phyloP scores from a whole-genome alignment of 306 rosid species.

The Pyrus pyrifolia region DNA sequence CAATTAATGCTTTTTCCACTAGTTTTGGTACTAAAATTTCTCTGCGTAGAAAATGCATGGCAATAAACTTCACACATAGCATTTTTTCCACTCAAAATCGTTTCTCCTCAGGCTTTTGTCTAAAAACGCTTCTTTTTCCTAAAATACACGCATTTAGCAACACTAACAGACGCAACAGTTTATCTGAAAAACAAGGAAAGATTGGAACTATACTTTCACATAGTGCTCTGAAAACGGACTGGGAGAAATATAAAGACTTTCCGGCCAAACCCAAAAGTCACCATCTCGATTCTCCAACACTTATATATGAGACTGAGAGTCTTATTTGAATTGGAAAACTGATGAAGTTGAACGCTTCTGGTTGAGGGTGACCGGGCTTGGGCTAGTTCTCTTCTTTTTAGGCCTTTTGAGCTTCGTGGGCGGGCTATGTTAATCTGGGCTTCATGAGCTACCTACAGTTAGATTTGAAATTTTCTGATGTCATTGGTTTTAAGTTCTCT shows the following conservation, averaged over 20 bases:
- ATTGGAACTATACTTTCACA: not conserved
- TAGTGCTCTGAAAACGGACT: not conserved
- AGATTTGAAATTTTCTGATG: not conserved
- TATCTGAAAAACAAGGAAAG: not conserved
- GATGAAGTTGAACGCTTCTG: not conserved
- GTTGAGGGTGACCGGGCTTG: not conserved
- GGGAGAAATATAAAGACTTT: not conserved
- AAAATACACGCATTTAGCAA: no score
- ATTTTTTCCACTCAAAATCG: not conserved
- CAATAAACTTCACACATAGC: slow-evolving; percentile 8
- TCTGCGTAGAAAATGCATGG: slow-evolving; percentile 7
- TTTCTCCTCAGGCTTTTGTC: not conserved
- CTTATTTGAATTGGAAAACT: not conserved
- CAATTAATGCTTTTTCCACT: not conserved
- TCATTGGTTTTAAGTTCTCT: not conserved
- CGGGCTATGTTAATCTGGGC: not conserved
- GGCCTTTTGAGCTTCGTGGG: not conserved
- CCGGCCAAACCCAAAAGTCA: not conserved
- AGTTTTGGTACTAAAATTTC: slow-evolving; percentile 25
- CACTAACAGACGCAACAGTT: not conserved
- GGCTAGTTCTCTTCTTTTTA: not conserved
- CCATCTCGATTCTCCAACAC: no score
- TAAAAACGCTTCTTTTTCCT: not conserved
- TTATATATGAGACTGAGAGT: not conserved
- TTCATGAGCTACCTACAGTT: not conserved